phyloP scores from a whole-genome alignment of 208 protist species.

The Naegleria gruberi region DNA sequence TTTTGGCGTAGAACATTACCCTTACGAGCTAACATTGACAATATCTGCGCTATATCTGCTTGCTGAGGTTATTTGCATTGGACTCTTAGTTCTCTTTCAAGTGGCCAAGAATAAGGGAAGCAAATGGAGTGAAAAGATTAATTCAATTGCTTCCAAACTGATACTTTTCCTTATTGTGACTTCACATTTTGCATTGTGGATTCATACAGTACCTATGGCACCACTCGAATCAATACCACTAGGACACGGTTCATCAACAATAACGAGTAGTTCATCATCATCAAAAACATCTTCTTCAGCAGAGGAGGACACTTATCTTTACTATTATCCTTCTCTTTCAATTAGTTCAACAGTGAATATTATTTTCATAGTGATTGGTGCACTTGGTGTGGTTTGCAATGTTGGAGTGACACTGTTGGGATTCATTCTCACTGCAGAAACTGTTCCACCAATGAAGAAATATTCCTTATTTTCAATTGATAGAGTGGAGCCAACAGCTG shows the following conservation, averaged over 20 bases:
- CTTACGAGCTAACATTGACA: neutral
- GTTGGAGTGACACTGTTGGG: neutral
- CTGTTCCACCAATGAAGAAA: neutral
- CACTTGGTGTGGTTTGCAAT: neutral
- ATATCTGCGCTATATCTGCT: neutral
- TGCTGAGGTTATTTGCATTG: neutral
- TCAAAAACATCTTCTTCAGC: no score
- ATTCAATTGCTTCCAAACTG: neutral
- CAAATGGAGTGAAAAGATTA: neutral
- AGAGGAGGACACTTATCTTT: no score
- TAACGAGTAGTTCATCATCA: no score
- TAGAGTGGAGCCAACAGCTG: neutral
- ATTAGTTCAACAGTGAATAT: neutral
- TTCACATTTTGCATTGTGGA: neutral
- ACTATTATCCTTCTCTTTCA: neutral
- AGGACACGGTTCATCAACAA: no score
- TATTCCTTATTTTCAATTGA: neutral
- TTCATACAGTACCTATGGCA: neutral
- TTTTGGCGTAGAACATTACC: neutral
- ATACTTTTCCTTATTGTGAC: neutral
- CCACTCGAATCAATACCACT: neutral
- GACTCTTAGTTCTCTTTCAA: neutral
- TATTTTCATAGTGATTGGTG: neutral
- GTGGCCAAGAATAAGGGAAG: no score
- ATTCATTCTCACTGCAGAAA: neutral